Evolutionary conservation across 257 asterid species (phyloP).

Genomic region (Cordia subcordata): DNA sequence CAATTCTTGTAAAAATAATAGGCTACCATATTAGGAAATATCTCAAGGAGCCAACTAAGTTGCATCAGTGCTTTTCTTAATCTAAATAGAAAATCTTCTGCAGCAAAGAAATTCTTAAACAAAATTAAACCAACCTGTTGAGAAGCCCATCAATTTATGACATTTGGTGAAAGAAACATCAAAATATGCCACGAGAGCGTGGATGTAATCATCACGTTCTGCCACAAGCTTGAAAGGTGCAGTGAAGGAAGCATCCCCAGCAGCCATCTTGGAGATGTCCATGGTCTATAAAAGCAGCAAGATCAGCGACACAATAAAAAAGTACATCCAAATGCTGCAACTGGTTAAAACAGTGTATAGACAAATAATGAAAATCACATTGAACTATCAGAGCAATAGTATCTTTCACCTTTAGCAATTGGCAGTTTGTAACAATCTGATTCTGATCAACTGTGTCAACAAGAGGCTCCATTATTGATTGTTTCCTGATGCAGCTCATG

Average conservation of each 20-base stretch:
- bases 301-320: neutral
- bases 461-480: constrained; percentile 80
- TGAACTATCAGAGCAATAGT: neutral
- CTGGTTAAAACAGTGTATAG: too few relatives aligned
- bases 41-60: too few relatives aligned
- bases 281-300: constrained; percentile 50
- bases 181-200: constrained; percentile 91
- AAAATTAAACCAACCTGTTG: constrained; percentile 54
- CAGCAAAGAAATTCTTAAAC: neutral
- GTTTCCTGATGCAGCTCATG: constrained; percentile 98
- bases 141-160: constrained; percentile 83
- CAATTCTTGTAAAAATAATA: too few relatives aligned
- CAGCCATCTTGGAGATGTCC: constrained; percentile 93
- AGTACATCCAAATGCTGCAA: neutral
- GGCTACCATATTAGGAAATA: neutral
- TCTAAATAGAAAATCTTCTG: too few relatives aligned
- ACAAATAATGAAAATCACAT: too few relatives aligned
- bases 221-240: constrained; percentile 98
- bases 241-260: constrained; percentile 82
- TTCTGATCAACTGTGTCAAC: constrained; percentile 92
- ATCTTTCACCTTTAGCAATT: constrained; percentile 68
- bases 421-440: constrained; percentile 86
- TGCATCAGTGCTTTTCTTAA: too few relatives aligned
- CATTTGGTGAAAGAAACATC: constrained; percentile 91
- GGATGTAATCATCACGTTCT: constrained; percentile 87